These are phyloP conservation scores for Leccinum subrobustum DNA, from an alignment of 1,284 basidiomycete species.

Conservation along the genomic window DNA sequence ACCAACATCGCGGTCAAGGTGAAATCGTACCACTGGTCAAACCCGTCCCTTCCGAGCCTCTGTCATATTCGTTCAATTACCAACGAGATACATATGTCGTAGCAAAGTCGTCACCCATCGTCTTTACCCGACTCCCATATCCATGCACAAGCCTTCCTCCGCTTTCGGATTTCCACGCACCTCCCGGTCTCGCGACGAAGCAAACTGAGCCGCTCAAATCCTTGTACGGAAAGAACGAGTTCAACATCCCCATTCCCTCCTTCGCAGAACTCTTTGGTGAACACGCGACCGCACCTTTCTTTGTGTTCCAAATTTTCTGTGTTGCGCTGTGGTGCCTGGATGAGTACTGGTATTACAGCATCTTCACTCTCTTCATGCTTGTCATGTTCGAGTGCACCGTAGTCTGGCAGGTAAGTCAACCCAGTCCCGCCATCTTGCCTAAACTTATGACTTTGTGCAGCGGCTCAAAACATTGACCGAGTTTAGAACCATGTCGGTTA, in stretches of 20 bases:
- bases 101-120: constrained; percentile 52
- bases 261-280: constrained; percentile 88
- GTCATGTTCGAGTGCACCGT: constrained; percentile 96
- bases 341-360: constrained; percentile 97
- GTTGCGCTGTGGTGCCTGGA: constrained; percentile 95
- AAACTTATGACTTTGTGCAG: constrained; percentile 40
- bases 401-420: constrained; percentile 81
- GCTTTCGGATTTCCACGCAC: constrained; percentile 65
- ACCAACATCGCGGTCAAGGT: constrained; percentile 85
- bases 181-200: constrained; percentile 44
- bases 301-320: constrained; percentile 95
- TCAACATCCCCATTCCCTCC: constrained; percentile 92
- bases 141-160: constrained; percentile 78
- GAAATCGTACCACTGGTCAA: constrained; percentile 83
- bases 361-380: constrained; percentile 97
- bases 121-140: constrained; percentile 87
- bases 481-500: constrained; percentile 93
- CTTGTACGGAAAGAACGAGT: constrained; percentile 89
- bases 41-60: constrained; percentile 53
- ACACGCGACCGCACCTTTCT: constrained; percentile 93
- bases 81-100: constrained; percentile 94
- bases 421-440: neutral
- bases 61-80: constrained; percentile 88
- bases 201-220: constrained; percentile 49
- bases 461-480: constrained; percentile 88